Base-by-base conservation (phyloP, 352 stramenopile species). In the Pythium chondricola region DNA sequence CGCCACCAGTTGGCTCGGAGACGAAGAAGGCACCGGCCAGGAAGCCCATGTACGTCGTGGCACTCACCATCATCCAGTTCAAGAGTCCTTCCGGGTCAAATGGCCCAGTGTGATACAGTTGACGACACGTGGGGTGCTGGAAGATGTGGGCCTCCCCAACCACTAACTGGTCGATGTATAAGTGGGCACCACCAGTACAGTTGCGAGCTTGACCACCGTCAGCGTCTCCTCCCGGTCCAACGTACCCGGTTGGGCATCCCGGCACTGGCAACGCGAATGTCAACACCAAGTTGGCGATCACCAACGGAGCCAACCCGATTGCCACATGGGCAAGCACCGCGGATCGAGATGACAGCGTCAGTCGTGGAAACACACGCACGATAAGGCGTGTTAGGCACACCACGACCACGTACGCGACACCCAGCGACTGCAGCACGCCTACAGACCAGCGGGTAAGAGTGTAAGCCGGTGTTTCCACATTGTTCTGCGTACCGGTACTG, bases 31-130 rank as follows among this genome's bases (percentile, higher is more conserved):
- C 52, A 30, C 63, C 80, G 17, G 50, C 46, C 17, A 88, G 43
- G 44, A 85, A 88, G 16, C 84, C 84, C 21, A 86, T 17, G 44
- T 87, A 92, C 9, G 68, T 51, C 4, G 84, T 76, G 5, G 65
- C 41, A 5, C 63, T 65, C 22, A 85, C 74, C 64, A 80, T 85
- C 26, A 92, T 43, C 68, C 72, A 88, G 43, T 91, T 90, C 17
- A 95, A 51, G 7, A 87, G 43, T 1, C 82, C 84, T 46, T 95
- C 84, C 0, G 82, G 84, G 31, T 95, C 84, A 35, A 74, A 93
- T 13, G 77, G 52, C 0, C 74, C 67, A 1, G 73, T 88, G 50
- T 62, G 42, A 43, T 84, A 95, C 26, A 51, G 51, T 14, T 56
- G 17, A 17, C 76, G 63, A 44, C 74, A 89, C 1, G 83, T 89